These are phyloP conservation scores for Babjeviella inositovora DNA, from an alignment of 805 yeast species.

Conservation along the genomic window DNA sequence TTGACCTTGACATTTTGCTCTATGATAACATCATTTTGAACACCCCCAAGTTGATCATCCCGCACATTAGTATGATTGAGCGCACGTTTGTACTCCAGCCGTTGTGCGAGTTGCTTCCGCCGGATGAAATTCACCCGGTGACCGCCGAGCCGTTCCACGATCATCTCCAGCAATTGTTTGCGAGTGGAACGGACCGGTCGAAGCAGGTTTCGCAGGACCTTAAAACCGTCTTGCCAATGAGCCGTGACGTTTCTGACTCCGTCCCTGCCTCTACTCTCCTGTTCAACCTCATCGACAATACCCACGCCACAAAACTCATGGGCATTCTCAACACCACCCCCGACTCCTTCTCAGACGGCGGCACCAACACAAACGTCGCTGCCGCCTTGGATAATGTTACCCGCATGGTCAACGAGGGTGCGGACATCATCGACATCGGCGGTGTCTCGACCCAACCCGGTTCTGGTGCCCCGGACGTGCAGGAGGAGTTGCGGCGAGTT, in stretches of 20 bases:
- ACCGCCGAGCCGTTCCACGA: conserved; percentile 67
- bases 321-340: conserved; percentile 84
- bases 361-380: conserved; percentile 20
- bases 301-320: conserved; percentile 57
- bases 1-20: conserved; percentile 77
- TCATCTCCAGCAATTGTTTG: conserved; percentile 40
- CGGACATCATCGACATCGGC: conserved; percentile 79
- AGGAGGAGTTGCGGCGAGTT: conserved; percentile 60
- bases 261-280: no score
- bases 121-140: conserved; percentile 61
- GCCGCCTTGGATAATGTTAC: conserved; percentile 27
- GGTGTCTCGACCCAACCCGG: conserved; percentile 93
- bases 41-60: conserved; percentile 47
- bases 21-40: conserved; percentile 47
- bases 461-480: conserved; percentile 37
- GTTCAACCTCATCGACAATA: conserved; percentile 26
- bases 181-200: no score
- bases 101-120: conserved; percentile 62
- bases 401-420: conserved; percentile 37
- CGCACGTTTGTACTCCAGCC: conserved; percentile 87
- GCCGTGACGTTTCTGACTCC: no score
- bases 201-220: no score
- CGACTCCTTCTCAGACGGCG: conserved; percentile 92
- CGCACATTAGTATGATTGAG: conserved; percentile 81
- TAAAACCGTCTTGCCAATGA: no score